Percentiles rank a stretch among this genome's conserved stretches.
These are phyloP conservation scores for Globisporangium alternatum DNA, from an alignment of 352 stramenopile species.

Conservation along the genomic window DNA sequence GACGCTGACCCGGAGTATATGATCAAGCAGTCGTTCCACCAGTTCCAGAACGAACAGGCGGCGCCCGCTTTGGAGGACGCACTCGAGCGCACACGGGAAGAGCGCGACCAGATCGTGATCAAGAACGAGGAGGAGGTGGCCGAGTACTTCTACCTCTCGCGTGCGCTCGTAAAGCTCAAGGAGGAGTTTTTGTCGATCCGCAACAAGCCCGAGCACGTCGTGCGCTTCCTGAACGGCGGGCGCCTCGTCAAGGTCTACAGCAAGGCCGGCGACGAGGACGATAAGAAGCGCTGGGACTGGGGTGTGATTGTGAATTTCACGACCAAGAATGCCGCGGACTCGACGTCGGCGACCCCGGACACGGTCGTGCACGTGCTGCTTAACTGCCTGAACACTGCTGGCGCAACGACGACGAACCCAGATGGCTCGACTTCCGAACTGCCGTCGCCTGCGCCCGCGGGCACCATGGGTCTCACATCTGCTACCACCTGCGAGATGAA, in stretches of 20 bases:
- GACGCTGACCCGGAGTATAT: slow-evolving; percentile 97
- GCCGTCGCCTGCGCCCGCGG: slow-evolving; percentile 52
- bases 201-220: slow-evolving; percentile 90
- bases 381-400: slow-evolving; percentile 47
- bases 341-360: slow-evolving; percentile 55
- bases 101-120: slow-evolving; percentile 88
- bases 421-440: slow-evolving; percentile 31
- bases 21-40: slow-evolving; percentile 97
- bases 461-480: slow-evolving; percentile 53
- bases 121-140: slow-evolving; percentile 88
- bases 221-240: slow-evolving; percentile 94
- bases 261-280: slow-evolving; percentile 39
- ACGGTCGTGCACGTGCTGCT: slow-evolving; percentile 79
- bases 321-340: slow-evolving; percentile 71
- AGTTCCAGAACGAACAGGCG: slow-evolving; percentile 89
- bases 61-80: slow-evolving; percentile 75
- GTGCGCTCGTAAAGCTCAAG: slow-evolving; percentile 90
- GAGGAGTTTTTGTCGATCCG: slow-evolving; percentile 91
- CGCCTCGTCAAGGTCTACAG: slow-evolving; percentile 87
- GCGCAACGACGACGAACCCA: slow-evolving; percentile 23
- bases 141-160: slow-evolving; percentile 89
- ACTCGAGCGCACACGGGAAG: slow-evolving; percentile 71
- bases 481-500: slow-evolving; percentile 72
- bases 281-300: slow-evolving; percentile 74
- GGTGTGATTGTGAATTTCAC: slow-evolving; percentile 86